Evolutionary conservation across 1,139 yeast species (phyloP).

Genomic region (Yamadazyma triangularis): DNA sequence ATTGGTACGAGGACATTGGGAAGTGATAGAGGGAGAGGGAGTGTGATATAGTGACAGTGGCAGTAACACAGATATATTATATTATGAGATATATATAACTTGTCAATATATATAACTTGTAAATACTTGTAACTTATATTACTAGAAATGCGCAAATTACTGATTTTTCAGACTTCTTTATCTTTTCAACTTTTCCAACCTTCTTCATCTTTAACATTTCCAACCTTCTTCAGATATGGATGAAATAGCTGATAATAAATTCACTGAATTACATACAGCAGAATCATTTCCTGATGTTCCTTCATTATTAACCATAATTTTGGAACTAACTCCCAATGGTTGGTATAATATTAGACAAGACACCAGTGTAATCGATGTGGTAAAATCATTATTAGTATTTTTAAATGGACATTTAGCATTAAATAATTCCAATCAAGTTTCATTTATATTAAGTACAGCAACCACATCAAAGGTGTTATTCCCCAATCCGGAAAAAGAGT

Average conservation of each 20-base stretch:
- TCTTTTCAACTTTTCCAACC: no score
- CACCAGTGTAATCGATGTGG: slow-evolving; percentile 48
- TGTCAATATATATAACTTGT: no score
- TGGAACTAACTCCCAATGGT: slow-evolving; percentile 74
- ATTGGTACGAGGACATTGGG: slow-evolving; percentile 92
- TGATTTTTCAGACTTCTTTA: no score
- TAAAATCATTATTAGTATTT: slow-evolving; percentile 61
- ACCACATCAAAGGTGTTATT: slow-evolving; percentile 67
- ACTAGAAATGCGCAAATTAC: no score
- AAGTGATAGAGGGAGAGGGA: slow-evolving; percentile 1
- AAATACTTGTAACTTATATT: no score
- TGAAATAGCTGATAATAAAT: slow-evolving; percentile 67
- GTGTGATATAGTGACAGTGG: not conserved
- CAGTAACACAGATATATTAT: no score
- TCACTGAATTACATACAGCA: slow-evolving; percentile 38
- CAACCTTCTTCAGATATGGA: slow-evolving; percentile 43
- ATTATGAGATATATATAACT: no score
- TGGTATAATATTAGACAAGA: slow-evolving; percentile 58
- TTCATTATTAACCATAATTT: slow-evolving; percentile 69
- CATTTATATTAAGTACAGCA: slow-evolving; percentile 76
- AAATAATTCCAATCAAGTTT: slow-evolving; percentile 80
- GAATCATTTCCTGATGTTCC: slow-evolving; percentile 59
- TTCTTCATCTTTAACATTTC: no score
- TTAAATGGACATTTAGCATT: slow-evolving; percentile 84
- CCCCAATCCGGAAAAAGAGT: slow-evolving; percentile 44